Conservation (phyloP, 345 rosid species). For the Salix arbutifolia region DNA sequence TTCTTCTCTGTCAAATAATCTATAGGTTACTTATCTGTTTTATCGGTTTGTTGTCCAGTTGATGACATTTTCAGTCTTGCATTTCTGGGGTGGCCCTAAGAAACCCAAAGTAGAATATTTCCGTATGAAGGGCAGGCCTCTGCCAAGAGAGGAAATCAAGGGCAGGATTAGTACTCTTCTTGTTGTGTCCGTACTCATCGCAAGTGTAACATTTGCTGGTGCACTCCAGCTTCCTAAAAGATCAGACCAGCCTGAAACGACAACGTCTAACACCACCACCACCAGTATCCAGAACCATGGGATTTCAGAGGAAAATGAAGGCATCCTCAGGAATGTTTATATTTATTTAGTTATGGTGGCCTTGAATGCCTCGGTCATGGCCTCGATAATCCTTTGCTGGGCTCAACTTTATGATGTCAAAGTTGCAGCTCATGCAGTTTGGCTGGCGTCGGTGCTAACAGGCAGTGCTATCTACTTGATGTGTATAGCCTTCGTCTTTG, state of each 20-base stretch:
- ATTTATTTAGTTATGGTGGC: not conserved
- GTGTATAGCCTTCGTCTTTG: not conserved
- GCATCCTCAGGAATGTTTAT: not conserved
- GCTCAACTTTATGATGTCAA: not conserved
- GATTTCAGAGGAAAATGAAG: not conserved
- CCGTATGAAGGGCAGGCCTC: not conserved
- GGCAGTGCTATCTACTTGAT: not conserved
- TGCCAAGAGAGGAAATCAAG: not conserved
- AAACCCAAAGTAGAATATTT: not conserved
- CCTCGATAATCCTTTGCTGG: not conserved
- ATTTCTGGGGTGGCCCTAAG: too few species aligned
- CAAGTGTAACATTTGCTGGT: conserved; percentile 19
- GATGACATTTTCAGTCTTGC: not conserved
- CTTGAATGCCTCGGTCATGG: not conserved
- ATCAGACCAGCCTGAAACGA: fast-evolving
- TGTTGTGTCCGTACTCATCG: conserved; percentile 18
- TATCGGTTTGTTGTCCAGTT: not conserved
- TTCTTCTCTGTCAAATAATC: not conserved
- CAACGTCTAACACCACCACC: too few species aligned
- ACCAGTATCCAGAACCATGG: not conserved
- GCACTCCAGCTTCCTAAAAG: conserved; percentile 2
- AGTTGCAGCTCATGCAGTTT: not conserved
- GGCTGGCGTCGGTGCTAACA: not conserved
- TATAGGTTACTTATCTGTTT: not conserved
- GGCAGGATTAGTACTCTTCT: conserved; percentile 19